Percentiles rank a stretch among this genome's conserved stretches.
These are phyloP conservation scores for Boletus rubroflammeus DNA, from an alignment of 768 basidiomycete genomes.

Conservation along the genomic window DNA sequence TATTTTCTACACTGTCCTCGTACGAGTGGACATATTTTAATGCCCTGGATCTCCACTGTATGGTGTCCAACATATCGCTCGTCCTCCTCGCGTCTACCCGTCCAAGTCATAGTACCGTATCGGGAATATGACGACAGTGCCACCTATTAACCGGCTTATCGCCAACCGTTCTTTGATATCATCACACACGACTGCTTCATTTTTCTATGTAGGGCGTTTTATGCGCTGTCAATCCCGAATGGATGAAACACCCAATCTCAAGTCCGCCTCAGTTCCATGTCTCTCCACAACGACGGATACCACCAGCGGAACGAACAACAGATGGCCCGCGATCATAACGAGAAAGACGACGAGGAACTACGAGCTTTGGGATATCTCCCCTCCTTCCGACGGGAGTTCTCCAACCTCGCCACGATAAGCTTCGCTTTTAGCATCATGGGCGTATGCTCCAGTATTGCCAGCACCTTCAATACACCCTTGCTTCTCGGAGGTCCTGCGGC, in stretches of 20 bases:
- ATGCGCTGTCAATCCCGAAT: background rate
- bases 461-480: slow-evolving; percentile 37
- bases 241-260: background rate
- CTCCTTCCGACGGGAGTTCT: slow-evolving; percentile 43
- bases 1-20: too few species aligned
- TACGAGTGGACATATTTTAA: too few species aligned
- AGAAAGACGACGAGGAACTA: slow-evolving; percentile 20
- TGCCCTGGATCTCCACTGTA: too few species aligned
- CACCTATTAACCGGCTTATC: too few species aligned
- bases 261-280: background rate
- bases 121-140: too few species aligned
- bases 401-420: slow-evolving; percentile 36
- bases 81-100: too few species aligned
- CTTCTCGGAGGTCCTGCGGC: slow-evolving; percentile 36
- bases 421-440: slow-evolving; percentile 36
- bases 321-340: background rate
- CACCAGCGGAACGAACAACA: background rate
- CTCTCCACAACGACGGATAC: background rate
- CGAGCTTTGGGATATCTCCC: slow-evolving; percentile 31
- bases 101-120: too few species aligned
- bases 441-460: slow-evolving; percentile 37
- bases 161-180: too few species aligned
- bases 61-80: too few species aligned
- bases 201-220: background rate
- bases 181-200: too few species aligned